phyloP scores from a whole-genome alignment of 1,139 yeast genomes.

The Scheffersomyces stambukii region DNA sequence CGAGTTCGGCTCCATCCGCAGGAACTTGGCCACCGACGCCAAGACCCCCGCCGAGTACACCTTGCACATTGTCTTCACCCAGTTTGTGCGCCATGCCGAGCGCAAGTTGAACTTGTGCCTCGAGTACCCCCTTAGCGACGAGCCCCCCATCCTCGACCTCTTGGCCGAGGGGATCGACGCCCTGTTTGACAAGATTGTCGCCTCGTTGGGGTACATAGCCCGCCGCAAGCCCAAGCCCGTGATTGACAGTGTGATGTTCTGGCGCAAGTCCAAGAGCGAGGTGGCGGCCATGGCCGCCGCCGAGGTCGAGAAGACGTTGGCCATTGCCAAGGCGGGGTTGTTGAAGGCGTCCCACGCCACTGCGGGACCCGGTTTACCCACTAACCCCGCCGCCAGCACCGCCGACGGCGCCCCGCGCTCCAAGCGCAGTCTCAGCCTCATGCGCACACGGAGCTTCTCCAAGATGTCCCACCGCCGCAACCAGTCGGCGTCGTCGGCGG shows the following conservation, averaged over 20 bases:
- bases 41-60: constrained; percentile 93
- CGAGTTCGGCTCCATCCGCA: constrained; percentile 32
- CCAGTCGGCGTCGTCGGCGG: constrained; percentile 29
- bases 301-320: constrained; percentile 46
- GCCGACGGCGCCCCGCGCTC: constrained; percentile 15
- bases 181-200: constrained; percentile 78
- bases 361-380: not conserved
- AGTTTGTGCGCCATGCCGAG: constrained; percentile 92
- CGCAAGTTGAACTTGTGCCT: constrained; percentile 73
- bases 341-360: constrained; percentile 5
- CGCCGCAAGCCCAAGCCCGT: constrained; percentile 90
- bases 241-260: constrained; percentile 95
- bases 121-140: constrained; percentile 62
- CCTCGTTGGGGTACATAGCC: constrained; percentile 87
- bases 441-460: constrained; percentile 40
- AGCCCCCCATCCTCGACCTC: constrained; percentile 79
- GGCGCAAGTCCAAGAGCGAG: constrained; percentile 91
- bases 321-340: constrained; percentile 18
- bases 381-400: constrained; percentile 1
- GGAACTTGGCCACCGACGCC: constrained; percentile 55
- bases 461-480: constrained; percentile 36
- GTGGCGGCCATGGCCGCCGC: constrained; percentile 73
- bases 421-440: constrained; percentile 38
- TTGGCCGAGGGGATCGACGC: constrained; percentile 86
- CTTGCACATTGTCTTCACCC: constrained; percentile 87